Percentiles rank a stretch among this genome's conserved stretches.
Evolutionary conservation across 2,329 filamentous ascomycete genomes (phyloP).

Genomic region (Grosmannia huntii): DNA sequence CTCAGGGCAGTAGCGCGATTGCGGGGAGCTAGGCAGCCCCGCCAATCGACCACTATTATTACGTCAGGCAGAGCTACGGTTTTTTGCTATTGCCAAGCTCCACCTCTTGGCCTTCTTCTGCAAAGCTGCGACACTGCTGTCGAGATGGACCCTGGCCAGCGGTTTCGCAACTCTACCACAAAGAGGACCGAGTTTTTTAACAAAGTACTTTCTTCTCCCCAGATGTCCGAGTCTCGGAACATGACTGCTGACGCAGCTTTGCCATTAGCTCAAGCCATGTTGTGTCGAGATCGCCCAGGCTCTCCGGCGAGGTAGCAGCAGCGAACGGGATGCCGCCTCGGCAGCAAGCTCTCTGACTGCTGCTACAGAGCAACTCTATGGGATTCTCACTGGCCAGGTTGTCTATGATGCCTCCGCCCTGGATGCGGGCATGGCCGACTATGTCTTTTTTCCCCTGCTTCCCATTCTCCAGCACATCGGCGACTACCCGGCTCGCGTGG

Average conservation of each 20-base stretch:
- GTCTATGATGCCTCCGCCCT: conserved; percentile 36
- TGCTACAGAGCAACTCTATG: conserved; percentile 31
- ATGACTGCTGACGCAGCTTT: background rate
- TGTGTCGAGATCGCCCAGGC: conserved; percentile 48
- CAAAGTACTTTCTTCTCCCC: conserved; percentile 10
- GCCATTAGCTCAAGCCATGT: conserved; percentile 44
- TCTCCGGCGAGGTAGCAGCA: conserved; percentile 24
- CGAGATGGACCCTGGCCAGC: conserved; percentile 8
- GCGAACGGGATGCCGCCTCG: conserved; percentile 20
- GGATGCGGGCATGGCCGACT: conserved; percentile 79
- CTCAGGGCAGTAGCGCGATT: background rate
- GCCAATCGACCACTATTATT: background rate
- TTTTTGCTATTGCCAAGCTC: background rate
- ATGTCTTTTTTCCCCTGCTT: conserved; percentile 86
- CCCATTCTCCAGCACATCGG: conserved; percentile 71
- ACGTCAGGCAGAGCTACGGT: background rate
- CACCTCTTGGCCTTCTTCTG: background rate
- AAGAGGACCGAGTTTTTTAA: conserved; percentile 15
- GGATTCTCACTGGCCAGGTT: conserved; percentile 32
- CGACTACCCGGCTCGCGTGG: conserved; percentile 53
- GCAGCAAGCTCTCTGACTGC: conserved; percentile 30
- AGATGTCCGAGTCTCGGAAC: background rate
- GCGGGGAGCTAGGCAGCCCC: background rate
- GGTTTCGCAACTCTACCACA: conserved; percentile 14
- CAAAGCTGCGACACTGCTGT: background rate